Percentiles rank a stretch among this genome's conserved stretches.
These are phyloP conservation scores for Tephrocybe sp. DNA, from an alignment of 768 basidiomycete species.

Conservation along the genomic window DNA sequence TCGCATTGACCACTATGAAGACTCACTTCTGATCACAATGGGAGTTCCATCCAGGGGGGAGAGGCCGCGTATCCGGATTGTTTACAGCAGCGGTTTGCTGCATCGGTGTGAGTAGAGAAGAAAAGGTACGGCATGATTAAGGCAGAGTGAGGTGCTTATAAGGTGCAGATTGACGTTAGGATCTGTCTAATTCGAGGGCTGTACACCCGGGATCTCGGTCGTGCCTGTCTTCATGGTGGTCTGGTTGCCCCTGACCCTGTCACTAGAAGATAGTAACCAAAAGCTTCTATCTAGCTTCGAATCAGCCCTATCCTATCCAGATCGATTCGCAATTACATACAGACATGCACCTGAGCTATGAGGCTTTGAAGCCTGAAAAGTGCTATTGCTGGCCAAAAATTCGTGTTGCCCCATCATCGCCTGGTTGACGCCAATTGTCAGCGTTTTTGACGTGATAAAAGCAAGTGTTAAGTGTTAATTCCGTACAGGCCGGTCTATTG, in stretches of 20 bases:
- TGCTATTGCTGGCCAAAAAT: too few relatives aligned
- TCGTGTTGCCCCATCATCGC: too few relatives aligned
- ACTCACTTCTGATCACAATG: slow-evolving; percentile 15
- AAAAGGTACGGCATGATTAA: neutral
- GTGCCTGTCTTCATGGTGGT: neutral
- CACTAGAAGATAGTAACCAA: neutral
- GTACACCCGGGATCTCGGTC: neutral
- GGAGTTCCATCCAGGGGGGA: slow-evolving; percentile 16
- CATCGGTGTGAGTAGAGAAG: neutral
- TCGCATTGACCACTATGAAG: neutral
- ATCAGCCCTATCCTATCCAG: too few relatives aligned
- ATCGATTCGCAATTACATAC: too few relatives aligned
- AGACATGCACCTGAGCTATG: too few relatives aligned
- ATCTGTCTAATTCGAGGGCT: neutral
- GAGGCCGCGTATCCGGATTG: slow-evolving; percentile 8
- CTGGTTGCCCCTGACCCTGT: neutral
- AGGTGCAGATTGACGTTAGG: neutral
- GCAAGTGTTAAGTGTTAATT: neutral
- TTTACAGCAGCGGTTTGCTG: neutral
- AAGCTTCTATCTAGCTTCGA: neutral
- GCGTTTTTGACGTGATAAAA: too few relatives aligned
- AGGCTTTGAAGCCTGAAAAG: too few relatives aligned
- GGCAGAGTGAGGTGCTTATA: neutral
- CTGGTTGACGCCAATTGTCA: too few relatives aligned
- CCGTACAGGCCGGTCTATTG: neutral